These are phyloP conservation scores for Kuraishia cidri DNA, from an alignment of 805 yeast genomes.

Conservation along the genomic window DNA sequence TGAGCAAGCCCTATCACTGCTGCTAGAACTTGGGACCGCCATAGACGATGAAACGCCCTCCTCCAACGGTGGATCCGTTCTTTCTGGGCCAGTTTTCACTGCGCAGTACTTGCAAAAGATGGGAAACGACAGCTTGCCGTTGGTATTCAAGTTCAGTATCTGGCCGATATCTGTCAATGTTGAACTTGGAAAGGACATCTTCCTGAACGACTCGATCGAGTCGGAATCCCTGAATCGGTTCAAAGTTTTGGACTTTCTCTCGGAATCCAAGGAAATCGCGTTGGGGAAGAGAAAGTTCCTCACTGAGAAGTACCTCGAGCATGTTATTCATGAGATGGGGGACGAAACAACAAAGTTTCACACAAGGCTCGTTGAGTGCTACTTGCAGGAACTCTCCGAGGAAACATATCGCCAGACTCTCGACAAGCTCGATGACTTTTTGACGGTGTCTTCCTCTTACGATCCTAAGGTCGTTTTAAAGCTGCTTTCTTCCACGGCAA, in stretches of 20 bases:
- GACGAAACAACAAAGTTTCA: constrained; percentile 28
- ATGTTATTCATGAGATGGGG: constrained; percentile 29
- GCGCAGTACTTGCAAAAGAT: constrained; percentile 53
- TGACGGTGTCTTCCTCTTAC: constrained; percentile 23
- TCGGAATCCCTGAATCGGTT: constrained; percentile 48
- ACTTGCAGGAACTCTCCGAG: constrained; percentile 21
- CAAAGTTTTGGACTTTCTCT: constrained; percentile 40
- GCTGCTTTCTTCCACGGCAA: constrained; percentile 19
- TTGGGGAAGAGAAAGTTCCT: constrained; percentile 21
- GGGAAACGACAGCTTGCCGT: constrained; percentile 33
- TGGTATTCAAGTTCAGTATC: constrained; percentile 47
- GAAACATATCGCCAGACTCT: constrained; percentile 11
- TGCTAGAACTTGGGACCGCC: constrained; percentile 26
- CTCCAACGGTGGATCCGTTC: background rate
- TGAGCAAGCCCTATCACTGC: constrained; percentile 54
- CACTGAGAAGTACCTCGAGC: constrained; percentile 42
- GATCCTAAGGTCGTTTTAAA: constrained; percentile 26
- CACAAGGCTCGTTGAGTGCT: constrained; percentile 33
- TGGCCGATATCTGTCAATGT: constrained; percentile 36
- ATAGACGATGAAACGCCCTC: constrained; percentile 4
- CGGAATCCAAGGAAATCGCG: constrained; percentile 8
- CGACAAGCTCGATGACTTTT: constrained; percentile 24
- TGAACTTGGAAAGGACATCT: constrained; percentile 36
- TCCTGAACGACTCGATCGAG: constrained; percentile 56
- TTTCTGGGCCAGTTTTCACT: constrained; percentile 29